Evolutionary conservation across 805 yeast genomes (phyloP).

Genomic region (Saccharomycopsis oosterbeekiorum): DNA sequence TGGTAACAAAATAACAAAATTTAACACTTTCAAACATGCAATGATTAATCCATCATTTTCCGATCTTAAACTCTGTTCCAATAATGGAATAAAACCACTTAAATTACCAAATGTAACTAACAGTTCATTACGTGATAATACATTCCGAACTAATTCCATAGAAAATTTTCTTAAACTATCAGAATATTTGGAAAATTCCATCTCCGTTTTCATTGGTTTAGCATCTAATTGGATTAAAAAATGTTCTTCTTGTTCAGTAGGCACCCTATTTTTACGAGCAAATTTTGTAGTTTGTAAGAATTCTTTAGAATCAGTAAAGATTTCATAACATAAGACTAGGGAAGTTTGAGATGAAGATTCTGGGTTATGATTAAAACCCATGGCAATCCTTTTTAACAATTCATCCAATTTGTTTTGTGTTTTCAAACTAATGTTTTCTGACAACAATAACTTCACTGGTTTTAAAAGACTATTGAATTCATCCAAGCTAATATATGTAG

Average conservation of each 20-base stretch:
- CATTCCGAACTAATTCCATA: conserved; percentile 64
- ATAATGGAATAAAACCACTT: conserved; percentile 63
- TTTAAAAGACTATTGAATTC: conserved; percentile 47
- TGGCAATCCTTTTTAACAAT: conserved; percentile 60
- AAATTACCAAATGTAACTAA: conserved; percentile 53
- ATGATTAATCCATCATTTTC: conserved; percentile 72
- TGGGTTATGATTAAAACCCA: conserved; percentile 69
- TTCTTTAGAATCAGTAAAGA: conserved; percentile 45
- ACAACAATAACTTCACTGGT: conserved; percentile 58
- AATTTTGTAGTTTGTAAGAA: conserved; percentile 19
- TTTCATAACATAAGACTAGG: conserved; percentile 62
- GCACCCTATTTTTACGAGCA: conserved; percentile 20
- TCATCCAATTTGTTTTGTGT: conserved; percentile 72
- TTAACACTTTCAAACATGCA: conserved; percentile 54
- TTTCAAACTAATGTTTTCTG: conserved; percentile 56
- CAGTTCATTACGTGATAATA: conserved; percentile 51
- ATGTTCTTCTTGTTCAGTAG: conserved; percentile 46
- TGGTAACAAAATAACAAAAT: conserved; percentile 49
- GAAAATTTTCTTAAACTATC: conserved; percentile 61
- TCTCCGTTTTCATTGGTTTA: conserved; percentile 42
- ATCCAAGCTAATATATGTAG: conserved; percentile 51
- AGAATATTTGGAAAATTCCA: conserved; percentile 46
- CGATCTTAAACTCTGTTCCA: conserved; percentile 50
- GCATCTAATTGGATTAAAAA: conserved; percentile 67
- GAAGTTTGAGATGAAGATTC: conserved; percentile 50